Percentiles rank a stretch among this genome's conserved stretches.
Conservation (phyloP, 2,329 filamentous ascomycete genomes). For the Phialocephala subalpina region DNA sequence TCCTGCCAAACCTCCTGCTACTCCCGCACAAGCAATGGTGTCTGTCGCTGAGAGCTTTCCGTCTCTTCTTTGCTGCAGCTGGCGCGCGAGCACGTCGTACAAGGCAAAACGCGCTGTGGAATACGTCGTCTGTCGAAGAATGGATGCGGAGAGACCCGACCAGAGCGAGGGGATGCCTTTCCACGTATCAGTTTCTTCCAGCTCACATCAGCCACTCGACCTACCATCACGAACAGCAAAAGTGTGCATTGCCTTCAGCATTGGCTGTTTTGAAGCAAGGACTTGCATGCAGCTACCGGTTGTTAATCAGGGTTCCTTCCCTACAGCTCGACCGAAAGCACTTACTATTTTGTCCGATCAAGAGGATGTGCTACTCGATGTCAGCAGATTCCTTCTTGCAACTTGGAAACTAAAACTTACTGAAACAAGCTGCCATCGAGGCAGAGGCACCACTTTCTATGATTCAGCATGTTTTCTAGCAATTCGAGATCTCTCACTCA, state of each 20-base stretch:
- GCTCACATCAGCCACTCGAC: not conserved
- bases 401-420: constrained; percentile 45
- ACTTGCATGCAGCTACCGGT: constrained; percentile 53
- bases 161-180: constrained; percentile 52
- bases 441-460: constrained; percentile 50
- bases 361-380: constrained; percentile 49
- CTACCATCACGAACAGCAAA: constrained; percentile 52
- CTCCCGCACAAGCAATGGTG: constrained; percentile 50
- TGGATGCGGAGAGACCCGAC: constrained; percentile 53
- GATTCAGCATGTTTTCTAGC: constrained; percentile 6
- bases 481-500: constrained; percentile 32
- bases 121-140: constrained; percentile 54
- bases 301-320: constrained; percentile 12
- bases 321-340: not conserved
- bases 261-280: constrained; percentile 49
- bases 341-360: constrained; percentile 55
- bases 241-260: constrained; percentile 48
- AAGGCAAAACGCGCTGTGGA: constrained; percentile 55
- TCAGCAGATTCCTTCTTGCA: too few relatives aligned
- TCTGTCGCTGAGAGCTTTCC: constrained; percentile 44
- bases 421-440: constrained; percentile 55
- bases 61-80: constrained; percentile 41
- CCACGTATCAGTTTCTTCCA: not conserved
- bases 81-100: constrained; percentile 47
- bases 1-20: constrained; percentile 52